Evolutionary conservation across 441 rosid species (phyloP).

Genomic region (Jatropha multifida): DNA sequence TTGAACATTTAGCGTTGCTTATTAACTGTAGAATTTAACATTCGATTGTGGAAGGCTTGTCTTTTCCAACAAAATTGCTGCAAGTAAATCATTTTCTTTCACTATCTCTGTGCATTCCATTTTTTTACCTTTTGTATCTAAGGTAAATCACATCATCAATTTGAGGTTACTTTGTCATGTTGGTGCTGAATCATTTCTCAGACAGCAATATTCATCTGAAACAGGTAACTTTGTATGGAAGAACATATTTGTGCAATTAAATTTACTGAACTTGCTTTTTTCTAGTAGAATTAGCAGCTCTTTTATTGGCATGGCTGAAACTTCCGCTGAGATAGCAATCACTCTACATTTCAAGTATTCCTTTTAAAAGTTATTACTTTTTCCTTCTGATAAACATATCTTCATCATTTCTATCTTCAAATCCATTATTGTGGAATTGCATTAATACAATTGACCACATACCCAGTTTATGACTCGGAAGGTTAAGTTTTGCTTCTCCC

Average conservation of each 20-base stretch:
- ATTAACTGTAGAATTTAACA: conserved; percentile 27
- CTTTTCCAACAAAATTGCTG: conserved; percentile 22
- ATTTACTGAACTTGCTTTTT: neutral
- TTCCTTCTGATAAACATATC: neutral
- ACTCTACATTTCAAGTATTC: neutral
- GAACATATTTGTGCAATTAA: neutral
- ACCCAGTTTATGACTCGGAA: no score
- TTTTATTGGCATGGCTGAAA: neutral
- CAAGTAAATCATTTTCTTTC: conserved; percentile 22
- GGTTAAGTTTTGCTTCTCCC: neutral
- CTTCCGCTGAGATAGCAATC: neutral
- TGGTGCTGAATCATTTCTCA: neutral
- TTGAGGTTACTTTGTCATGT: neutral
- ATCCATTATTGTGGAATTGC: no score
- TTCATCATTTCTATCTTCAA: no score
- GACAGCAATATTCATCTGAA: neutral
- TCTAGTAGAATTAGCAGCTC: neutral
- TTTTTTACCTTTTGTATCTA: conserved; percentile 13
- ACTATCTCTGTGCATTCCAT: conserved; percentile 18
- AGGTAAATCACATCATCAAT: conserved; percentile 8
- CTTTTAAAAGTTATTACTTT: neutral
- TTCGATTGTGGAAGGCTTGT: conserved; percentile 24
- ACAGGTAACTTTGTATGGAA: neutral
- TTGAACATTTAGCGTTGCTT: conserved; percentile 31
- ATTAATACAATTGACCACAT: no score